Evolutionary conservation across 23 red algal species (phyloP), one percentile per base, ranked within the genome.

Genomic region (Chondrus crispus): DNA sequence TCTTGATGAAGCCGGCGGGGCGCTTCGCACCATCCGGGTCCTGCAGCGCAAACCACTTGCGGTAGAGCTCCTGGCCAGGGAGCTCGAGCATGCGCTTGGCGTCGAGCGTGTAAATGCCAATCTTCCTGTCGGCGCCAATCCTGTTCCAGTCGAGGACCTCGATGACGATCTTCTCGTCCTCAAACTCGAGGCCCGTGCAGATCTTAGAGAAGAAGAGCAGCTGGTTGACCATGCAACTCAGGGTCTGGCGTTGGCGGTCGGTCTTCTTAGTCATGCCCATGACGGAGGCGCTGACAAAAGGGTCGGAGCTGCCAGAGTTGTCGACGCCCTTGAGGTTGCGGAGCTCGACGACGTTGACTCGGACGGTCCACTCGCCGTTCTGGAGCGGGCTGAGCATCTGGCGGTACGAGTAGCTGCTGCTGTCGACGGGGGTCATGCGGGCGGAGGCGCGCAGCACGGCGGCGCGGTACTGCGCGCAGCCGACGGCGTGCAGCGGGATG

Each of bases 81-180:
- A 91, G 46, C 35, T 84, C 87, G 3, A 90, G 82, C 55, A 96
- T 91, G 41, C 85, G 88, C 68, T 84, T 84, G 2, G 85, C 88
- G 68, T 96, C 89, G 1, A 96, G 30, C 12, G 85, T 91, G 63
- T 90, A 91, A 46, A 84, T 32, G 33, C 94, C 94, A 76, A 96
- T 93, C 53, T 83, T 73, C 53, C 68, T 91, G 2, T 85, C 46
- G 2, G 88, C 83, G 3, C 72, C 46, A 50, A 91, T 57, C 2
- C 84, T 55, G 68, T 89, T 93, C 94, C 94, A 96, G 71, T 96
- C 94, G 71, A 93, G 86, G 2, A 96, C 94, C n/a, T 91, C 86
- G 39, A 96, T 57, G 0, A 85, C 68, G 18, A 92, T 88, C 54
- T 91, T 87, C 52, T 91, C 78, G 29, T 92, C 70, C 69, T 92